Evolutionary conservation across 1,139 yeast species (phyloP).

Genomic region (Blastobotrys apis): DNA sequence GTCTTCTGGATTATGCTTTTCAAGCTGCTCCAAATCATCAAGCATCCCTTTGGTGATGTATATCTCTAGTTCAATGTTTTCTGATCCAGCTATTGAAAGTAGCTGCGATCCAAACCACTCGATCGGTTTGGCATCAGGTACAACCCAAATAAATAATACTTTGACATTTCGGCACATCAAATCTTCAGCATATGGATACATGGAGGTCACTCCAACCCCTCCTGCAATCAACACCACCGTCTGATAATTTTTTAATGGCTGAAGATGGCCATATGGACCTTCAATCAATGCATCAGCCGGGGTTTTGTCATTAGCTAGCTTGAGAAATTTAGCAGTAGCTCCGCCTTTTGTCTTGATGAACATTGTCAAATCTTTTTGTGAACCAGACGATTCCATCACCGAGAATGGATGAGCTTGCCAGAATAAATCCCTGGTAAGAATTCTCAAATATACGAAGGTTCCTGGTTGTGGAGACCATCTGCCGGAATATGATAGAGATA

Average conservation of each 20-base stretch:
- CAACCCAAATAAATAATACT: conserved; percentile 49
- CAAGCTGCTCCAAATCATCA: too few species aligned
- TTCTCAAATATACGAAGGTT: conserved; percentile 53
- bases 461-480: conserved; percentile 49
- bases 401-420: conserved; percentile 72
- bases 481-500: conserved; percentile 25
- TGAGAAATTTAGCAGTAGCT: conserved; percentile 23
- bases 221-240: conserved; percentile 51
- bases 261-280: conserved; percentile 53
- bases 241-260: conserved; percentile 50
- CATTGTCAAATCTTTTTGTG: conserved; percentile 25
- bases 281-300: conserved; percentile 43
- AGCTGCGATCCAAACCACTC: conserved; percentile 42
- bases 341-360: conserved; percentile 34
- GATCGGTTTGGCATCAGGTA: conserved; percentile 44
- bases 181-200: conserved; percentile 26
- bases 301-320: not conserved
- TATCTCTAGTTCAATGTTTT: conserved; percentile 2
- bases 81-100: not conserved
- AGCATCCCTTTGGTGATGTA: conserved; percentile 2
- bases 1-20: too few species aligned
- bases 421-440: conserved; percentile 39
- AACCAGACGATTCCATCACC: conserved; percentile 33
- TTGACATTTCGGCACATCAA: conserved; percentile 31
- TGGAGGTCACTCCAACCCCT: conserved; percentile 67